Base-by-base conservation (phyloP, 371 early-diverging fungal species). In the Entomophthora muscae region DNA sequence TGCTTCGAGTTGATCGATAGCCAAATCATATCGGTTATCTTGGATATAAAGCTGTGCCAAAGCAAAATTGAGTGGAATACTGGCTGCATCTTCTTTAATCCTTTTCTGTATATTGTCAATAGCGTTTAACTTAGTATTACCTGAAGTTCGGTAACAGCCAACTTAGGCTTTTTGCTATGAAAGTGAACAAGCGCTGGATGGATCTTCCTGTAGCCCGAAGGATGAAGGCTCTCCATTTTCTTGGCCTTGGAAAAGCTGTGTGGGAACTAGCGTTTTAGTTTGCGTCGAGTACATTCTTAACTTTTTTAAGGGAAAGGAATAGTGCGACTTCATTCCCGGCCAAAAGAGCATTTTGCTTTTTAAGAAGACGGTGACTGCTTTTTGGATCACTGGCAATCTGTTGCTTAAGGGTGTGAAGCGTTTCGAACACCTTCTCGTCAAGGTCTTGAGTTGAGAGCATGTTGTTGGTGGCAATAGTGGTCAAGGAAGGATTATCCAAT, bases 21-120 rank as follows among this genome's bases (percentile, higher is more conserved):
- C 53, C 5, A 30, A 30, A 5, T 29, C 17, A 22, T 52, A 63
- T 1, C 32, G 52, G 28, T 52, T 51, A 32, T 53, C 13, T 21
- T 10, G 22, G 2, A 63, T 17, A 29, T 23, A 63, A 21, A 63
- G 54, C 31, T 63, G 63, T 3, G 63, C 29, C 31, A 63, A 32
- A 21, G 30, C 30, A 22, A 61, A 33, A 21, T 31, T 33, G 12
- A 26, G 33, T 12, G 32, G 31, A 23, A 61, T 61, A 51, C 27
- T 42, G 2, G 21, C 33, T 7, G 22, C 28, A 24, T 61, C 42
- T n/a, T n/a, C 26, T 33, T 42, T 61, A 12, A 42, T 21, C 7
- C 12, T 23, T 22, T 23, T 32, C 61, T 61, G 31, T n/a, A n/a
- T n/a, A n/a, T n/a, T n/a, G n/a, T n/a, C n/a, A n/a, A n/a, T n/a